Evolutionary conservation across 2,329 filamentous ascomycete genomes (phyloP).

Genomic region (Diplodia sapinea): DNA sequence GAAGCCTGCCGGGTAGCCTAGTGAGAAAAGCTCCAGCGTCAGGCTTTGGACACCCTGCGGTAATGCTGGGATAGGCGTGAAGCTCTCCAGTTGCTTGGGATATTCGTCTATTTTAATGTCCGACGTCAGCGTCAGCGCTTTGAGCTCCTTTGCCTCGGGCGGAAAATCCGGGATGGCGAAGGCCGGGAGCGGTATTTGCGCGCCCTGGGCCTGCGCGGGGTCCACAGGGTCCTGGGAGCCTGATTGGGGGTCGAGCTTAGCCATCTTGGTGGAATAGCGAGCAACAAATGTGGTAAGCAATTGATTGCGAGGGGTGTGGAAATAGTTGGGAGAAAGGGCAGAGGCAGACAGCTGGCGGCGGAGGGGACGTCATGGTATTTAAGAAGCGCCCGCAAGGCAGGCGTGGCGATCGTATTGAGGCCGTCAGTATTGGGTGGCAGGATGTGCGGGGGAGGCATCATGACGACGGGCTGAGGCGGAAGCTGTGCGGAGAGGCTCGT

Average conservation of each 20-base stretch:
- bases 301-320: background rate
- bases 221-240: slow-evolving; percentile 28
- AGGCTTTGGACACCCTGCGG: slow-evolving; percentile 51
- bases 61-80: slow-evolving; percentile 36
- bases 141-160: slow-evolving; percentile 50
- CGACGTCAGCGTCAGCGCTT: slow-evolving; percentile 55
- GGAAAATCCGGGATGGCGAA: slow-evolving; percentile 56
- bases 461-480: slow-evolving; percentile 18
- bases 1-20: slow-evolving; percentile 55
- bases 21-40: slow-evolving; percentile 56
- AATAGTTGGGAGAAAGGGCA: background rate
- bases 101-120: slow-evolving; percentile 58
- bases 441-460: slow-evolving; percentile 26
- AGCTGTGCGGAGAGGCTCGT: slow-evolving; percentile 28
- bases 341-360: background rate
- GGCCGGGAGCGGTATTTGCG: slow-evolving; percentile 54
- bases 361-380: slow-evolving; percentile 11
- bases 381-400: background rate
- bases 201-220: slow-evolving; percentile 46
- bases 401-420: slow-evolving; percentile 6
- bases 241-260: slow-evolving; percentile 21
- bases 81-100: slow-evolving; percentile 46
- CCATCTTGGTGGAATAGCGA: slow-evolving; percentile 7
- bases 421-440: slow-evolving; percentile 2
- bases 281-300: background rate